Evolutionary conservation across 108 stramenopile species (phyloP), one percentile per base, ranked within the genome.

Genomic region (Pinguiococcus pyrenoidosus): DNA sequence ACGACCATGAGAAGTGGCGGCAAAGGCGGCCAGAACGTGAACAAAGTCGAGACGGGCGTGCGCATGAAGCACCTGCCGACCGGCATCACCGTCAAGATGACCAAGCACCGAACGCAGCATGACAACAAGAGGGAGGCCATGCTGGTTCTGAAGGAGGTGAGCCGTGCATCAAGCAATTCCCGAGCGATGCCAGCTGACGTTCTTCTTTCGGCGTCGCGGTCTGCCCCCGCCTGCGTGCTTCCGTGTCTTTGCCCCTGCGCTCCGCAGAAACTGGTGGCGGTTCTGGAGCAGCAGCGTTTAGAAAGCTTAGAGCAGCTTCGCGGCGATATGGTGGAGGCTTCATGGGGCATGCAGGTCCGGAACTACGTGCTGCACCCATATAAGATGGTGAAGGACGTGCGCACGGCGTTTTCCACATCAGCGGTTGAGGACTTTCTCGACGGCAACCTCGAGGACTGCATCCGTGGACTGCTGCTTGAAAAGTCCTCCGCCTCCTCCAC

Each of bases 281-380:
- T 63, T 0, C 54, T 53, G 53, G 50, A 63, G 18, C 53, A 54
- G 44, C 62, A 63, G 46, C 40, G 51, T 46, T 32, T 50, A 3
- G 36, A 46, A 29, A 53, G 46, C 14, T 26, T 63, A 13, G 51
- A 42, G 10, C 44, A 64, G 32, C 49, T 64, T 29, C 42, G 62
- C 14, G 63, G 62, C 4, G 67, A 64, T 32, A 27, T 66, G 21
- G 68, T 56, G 21, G 71, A 72, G 24, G 64, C 63, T n/a, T 42
- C 58, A 12, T 96, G 89, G 89, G 95, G 95, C 9, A 75, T 80
- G n/a, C 88, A 92, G 66, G 83, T 96, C 47, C 80, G 95, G 4
- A 89, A 88, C 69, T 93, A 93, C 61, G 90, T 97, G 17, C 56
- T 97, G 67, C 88, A 90, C 57, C 95, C 95, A 21, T 93, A 97